Conservation (phyloP, 2,329 filamentous ascomycete genomes). For the Neospermospora avenae region DNA sequence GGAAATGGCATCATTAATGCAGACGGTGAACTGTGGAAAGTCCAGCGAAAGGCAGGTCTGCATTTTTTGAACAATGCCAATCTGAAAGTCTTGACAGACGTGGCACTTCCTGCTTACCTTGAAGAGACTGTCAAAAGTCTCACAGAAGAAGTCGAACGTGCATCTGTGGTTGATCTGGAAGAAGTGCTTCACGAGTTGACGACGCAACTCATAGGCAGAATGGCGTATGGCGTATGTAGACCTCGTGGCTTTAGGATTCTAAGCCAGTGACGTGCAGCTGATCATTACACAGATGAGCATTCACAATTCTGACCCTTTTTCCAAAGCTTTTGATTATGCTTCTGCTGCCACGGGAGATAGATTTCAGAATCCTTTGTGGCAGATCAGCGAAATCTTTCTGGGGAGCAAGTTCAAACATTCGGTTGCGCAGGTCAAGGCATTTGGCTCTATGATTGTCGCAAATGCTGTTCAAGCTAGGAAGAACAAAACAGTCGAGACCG, state of each 20-base stretch:
- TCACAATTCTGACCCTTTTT: constrained; percentile 58
- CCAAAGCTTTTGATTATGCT: constrained; percentile 58
- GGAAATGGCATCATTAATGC: constrained; percentile 65
- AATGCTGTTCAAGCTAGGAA: constrained; percentile 47
- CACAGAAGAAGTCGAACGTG: constrained; percentile 22
- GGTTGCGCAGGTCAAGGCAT: constrained; percentile 49
- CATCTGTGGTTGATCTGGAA: constrained; percentile 51
- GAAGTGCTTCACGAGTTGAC: constrained; percentile 61
- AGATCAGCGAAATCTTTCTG: constrained; percentile 53
- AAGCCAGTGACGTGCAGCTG: constrained; percentile 7
- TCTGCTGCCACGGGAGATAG: constrained; percentile 57
- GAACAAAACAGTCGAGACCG: constrained; percentile 17
- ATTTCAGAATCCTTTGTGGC: constrained; percentile 65
- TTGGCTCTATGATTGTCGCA: constrained; percentile 55
- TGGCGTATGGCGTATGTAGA: constrained; percentile 56
- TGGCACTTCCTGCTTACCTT: constrained; percentile 54
- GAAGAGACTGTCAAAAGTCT: constrained; percentile 42
- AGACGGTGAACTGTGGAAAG: constrained; percentile 60
- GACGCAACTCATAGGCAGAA: constrained; percentile 62
- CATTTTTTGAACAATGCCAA: constrained; percentile 57
- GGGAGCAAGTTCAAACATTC: constrained; percentile 47
- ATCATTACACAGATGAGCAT: constrained; percentile 54
- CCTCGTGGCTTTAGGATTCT: not conserved
- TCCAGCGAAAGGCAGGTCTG: constrained; percentile 59
- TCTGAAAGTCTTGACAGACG: constrained; percentile 53